Evolutionary conservation across 768 basidiomycete species (phyloP).

Genomic region (Ramaria sp.): DNA sequence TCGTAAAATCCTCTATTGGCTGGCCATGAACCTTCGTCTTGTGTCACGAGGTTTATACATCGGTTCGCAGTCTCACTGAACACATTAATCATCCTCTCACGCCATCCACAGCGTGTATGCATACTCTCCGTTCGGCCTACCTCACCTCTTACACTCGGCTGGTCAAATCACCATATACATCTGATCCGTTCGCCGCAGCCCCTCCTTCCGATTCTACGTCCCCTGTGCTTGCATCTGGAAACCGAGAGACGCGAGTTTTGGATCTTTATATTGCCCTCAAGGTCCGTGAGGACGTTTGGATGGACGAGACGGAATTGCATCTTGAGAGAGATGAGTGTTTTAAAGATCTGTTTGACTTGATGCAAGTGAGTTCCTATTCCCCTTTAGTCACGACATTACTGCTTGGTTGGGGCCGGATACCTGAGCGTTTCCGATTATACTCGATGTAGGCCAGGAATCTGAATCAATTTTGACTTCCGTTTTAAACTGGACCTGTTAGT

Average conservation of each 20-base stretch:
- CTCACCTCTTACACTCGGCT: slow-evolving; percentile 53
- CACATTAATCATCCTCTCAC: not conserved
- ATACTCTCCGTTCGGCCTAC: slow-evolving; percentile 68
- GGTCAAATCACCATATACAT: slow-evolving; percentile 58
- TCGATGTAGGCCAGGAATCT: too few relatives aligned
- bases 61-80: slow-evolving; percentile 27
- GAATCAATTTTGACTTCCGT: too few relatives aligned
- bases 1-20: slow-evolving; percentile 63
- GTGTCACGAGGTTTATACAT: slow-evolving; percentile 60
- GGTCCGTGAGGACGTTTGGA: slow-evolving; percentile 69
- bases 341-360: slow-evolving; percentile 69
- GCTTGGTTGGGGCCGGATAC: too few relatives aligned
- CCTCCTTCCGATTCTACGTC: not conserved
- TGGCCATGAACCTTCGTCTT: slow-evolving; percentile 48
- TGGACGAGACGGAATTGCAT: slow-evolving; percentile 65
- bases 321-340: slow-evolving; percentile 67
- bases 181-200: slow-evolving; percentile 50
- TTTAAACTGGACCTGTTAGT: too few relatives aligned
- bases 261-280: slow-evolving; percentile 76
- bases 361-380: slow-evolving; percentile 11
- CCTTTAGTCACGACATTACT: too few relatives aligned
- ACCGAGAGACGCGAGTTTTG: slow-evolving; percentile 68
- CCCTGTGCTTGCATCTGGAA: slow-evolving; percentile 22
- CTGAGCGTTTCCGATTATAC: too few relatives aligned
- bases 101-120: slow-evolving; percentile 53